These are phyloP conservation scores for Tetracladium setigerum DNA, from an alignment of 495 filamentous ascomycete species.

Conservation along the genomic window DNA sequence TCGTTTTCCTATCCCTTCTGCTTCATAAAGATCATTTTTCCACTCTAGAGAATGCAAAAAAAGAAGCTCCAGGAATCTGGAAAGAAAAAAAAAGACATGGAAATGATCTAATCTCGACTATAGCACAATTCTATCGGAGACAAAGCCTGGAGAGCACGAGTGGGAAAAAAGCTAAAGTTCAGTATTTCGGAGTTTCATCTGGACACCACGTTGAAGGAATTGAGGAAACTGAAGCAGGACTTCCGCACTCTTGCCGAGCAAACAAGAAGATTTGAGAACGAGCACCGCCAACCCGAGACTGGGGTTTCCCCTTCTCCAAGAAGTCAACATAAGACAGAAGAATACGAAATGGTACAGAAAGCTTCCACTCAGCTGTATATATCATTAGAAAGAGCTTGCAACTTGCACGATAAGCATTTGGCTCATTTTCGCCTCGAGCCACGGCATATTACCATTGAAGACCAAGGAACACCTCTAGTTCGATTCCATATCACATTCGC, in stretches of 20 bases:
- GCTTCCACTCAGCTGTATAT: conserved; percentile 28
- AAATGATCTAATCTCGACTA: no score
- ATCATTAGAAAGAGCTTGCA: conserved; percentile 26
- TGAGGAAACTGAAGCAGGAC: conserved; percentile 8
- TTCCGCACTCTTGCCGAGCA: conserved; percentile 8
- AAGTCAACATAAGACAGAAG: conserved; percentile 4
- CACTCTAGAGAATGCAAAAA: no score
- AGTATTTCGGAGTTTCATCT: conserved; percentile 8
- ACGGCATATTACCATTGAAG: conserved; percentile 7
- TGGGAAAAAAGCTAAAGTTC: conserved; percentile 11
- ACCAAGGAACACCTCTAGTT: conserved; percentile 6
- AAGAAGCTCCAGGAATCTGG: no score
- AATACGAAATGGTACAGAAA: conserved; percentile 19
- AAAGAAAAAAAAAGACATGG: no score
- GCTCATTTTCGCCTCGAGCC: conserved; percentile 28
- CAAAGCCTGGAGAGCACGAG: conserved; percentile 8
- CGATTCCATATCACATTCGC: conserved; percentile 24
- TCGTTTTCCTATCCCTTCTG: no score
- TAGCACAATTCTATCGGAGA: conserved; percentile 4
- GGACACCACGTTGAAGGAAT: conserved; percentile 1
- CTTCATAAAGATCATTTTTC: no score
- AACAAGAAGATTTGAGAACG: conserved; percentile 3
- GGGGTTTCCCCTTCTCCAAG: not conserved
- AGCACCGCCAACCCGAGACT: not conserved
- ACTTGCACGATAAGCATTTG: conserved; percentile 24